Evolutionary conservation across 148 eudicot genomes (phyloP), one percentile per base, ranked within the genome.

Genomic region (Chenopodium formosanum): DNA sequence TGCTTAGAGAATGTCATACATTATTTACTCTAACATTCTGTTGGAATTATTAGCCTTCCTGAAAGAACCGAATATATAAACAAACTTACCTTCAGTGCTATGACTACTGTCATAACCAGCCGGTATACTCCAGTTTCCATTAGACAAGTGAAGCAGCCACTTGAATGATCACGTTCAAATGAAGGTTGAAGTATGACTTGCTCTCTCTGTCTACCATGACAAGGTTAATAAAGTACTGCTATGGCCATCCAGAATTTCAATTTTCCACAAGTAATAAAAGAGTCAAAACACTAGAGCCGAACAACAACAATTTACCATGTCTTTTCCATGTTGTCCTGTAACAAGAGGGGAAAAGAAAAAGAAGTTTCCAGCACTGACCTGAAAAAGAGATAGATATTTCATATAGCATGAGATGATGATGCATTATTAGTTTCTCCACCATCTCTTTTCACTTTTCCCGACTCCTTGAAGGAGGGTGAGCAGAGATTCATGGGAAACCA

Each of bases 81-180:
- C 20, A 29, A 40, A 72, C 79, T 73, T 44, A 75, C 75, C 79
- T 73, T 69, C 58, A 73, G 60, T 10, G 76, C 60, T 13, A 73
- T 47, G 76, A 11, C 32, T 73, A 27, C 32, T 47, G 74, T 19
- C 52, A 71, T 73, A 25, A 25, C 19, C 48, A 37, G 12, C 50
- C 8, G 23, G 22, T 9, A 17, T 69, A 19, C 20, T 20, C 52
- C 48, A 20, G 74, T 37, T 9, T 17, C 19, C 22, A 34, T 52
- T 20, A 44, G 29, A 48, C 75, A 72, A 72, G 47, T 44, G n/a
- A 40, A 70, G 74, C 74, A 72, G 23, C 75, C 56, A 44, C 75
- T 72, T 72, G 53, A 72, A 46, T 20, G 22, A 44, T n/a, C 75
- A 46, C 10, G 23, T 44, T 8, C 75, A 46, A 17, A 44, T 10